Evolutionary conservation across 1,284 basidiomycete genomes (phyloP), one percentile per base, ranked within the genome.

Genomic region (Fistulinella cinereoalba): DNA sequence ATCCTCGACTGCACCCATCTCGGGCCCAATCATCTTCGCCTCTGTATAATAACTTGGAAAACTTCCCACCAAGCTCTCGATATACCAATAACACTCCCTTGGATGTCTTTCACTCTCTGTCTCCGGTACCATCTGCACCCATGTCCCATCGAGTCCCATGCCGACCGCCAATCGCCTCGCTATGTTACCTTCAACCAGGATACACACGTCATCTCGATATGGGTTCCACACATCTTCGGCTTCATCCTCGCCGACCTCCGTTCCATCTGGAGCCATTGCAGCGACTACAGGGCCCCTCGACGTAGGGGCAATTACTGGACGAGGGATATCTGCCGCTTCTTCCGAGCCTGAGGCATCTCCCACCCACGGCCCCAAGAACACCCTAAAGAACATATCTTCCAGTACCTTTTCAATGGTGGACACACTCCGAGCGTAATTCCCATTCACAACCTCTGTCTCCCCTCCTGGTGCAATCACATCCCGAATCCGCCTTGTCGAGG

Each of bases 61-160:
- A 19, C 41, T 54, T 15, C 60, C 54, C n/a, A 53, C 51, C 50
- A 67, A 7, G 6, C 33, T 50, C 46, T 64, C 65, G 0, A 56
- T 34, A 41, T 67, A 64, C 65, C 65, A 67, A 41, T 51, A 64
- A 22, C 46, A 44, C 18, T 19, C 46, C 13, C 39, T 44, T 5
- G 48, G 44, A 22, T 59, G 49, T 10, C 31, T 51, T 29, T 34
- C 21, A 0, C 15, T n/a, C 22, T 52, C 60, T 42, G 57, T 61
- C 18, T 63, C 54, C 4, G 58, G 65, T n/a, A 75, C 67, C 19
- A 70, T 76, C 61, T 85, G 79, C 4, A 85, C 73, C 74, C 78
- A 85, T 18, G 75, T 77, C 23, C 74, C 83, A 33, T 46, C 53
- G 7, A 68, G 34, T 2, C 62, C 64, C 74, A 86, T 76, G 0